Evolutionary conservation across 495 filamentous ascomycete genomes (phyloP), one percentile per base, ranked within the genome.

Genomic region (Thermothielavioides terrestris): DNA sequence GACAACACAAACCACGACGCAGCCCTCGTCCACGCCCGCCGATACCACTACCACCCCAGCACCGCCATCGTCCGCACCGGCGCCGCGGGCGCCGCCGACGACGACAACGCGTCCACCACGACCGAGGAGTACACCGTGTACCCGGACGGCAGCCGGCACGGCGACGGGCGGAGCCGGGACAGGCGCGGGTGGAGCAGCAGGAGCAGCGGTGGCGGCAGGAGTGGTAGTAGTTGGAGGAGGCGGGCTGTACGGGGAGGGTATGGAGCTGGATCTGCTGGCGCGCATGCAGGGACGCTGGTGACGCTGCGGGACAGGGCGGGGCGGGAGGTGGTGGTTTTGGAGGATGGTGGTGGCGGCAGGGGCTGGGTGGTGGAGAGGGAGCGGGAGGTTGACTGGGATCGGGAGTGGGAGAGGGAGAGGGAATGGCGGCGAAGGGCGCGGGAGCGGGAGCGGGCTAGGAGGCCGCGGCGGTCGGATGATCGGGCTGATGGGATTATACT

Each of bases 121-220:
- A 30, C 40, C 4, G 49, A 51, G 23, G 49, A 51, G 25, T 51
- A 51, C 23, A 45, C 41, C 2, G 49, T 51, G 11, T 37, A 44
- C 25, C 49, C 41, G 6, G 49, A 44, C n/a, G n/a, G n/a, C n/a
- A n/a, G n/a, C n/a, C n/a, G n/a, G n/a, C n/a, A n/a, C n/a, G n/a
- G n/a, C n/a, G n/a, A n/a, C 49, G 49, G 41, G 31, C 25, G 28
- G 18, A 35, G 31, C 20, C 37, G 20, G 6, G 49, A 30, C n/a
- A n/a, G n/a, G n/a, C n/a, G n/a, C n/a, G n/a, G n/a, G n/a, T n/a
- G 22, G 4, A 49, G 1, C 34, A 15, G 4, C 44, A 12, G 27
- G 27, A 2, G 42, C 27, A 23, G 23, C 17, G 27, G 6, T n/a
- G 15, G 23, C 17, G 27, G 6, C 5, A 15, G 8, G 25, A 4